A percentile compares a stretch with the other conserved stretches of the same genome.
phyloP scores from a whole-genome alignment of 352 stramenopile genomes.

The Nothophytophthora sp. region DNA sequence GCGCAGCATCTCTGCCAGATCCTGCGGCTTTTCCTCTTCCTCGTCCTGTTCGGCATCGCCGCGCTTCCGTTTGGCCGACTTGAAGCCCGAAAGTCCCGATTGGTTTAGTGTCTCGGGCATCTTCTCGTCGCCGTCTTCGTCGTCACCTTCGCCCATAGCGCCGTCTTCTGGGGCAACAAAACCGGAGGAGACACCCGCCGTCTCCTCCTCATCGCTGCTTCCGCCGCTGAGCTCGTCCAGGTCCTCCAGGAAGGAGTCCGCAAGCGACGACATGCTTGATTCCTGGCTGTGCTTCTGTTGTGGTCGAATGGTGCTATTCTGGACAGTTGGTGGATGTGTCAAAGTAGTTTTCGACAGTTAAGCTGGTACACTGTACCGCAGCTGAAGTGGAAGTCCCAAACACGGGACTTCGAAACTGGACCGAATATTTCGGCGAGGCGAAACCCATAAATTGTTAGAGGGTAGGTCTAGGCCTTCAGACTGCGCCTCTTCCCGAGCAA shows the following conservation, averaged over 20 bases:
- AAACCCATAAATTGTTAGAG: too few species aligned
- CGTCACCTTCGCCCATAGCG: conserved; percentile 13
- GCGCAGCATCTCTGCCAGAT: conserved; percentile 42
- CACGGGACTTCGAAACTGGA: too few species aligned
- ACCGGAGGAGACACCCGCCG: not conserved
- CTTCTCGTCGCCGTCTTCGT: conserved; percentile 17
- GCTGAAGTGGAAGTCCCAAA: too few species aligned
- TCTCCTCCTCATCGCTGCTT: conserved; percentile 74
- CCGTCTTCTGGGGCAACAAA: not conserved
- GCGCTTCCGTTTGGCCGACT: conserved; percentile 25
- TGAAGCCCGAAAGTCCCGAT: not conserved
- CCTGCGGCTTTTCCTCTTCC: conserved; percentile 18
- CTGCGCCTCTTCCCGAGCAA: too few species aligned
- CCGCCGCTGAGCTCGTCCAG: conserved; percentile 87
- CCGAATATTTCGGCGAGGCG: too few species aligned
- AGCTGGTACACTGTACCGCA: too few species aligned
- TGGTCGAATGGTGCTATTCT: too few species aligned
- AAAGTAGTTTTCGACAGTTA: too few species aligned
- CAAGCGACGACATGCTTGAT: conserved; percentile 75
- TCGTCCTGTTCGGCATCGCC: conserved; percentile 14
- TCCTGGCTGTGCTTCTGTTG: not conserved
- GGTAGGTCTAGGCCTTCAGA: too few species aligned
- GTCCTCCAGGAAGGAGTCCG: conserved; percentile 90
- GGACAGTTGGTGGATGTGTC: too few species aligned
- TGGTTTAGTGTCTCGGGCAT: conserved; percentile 14